These are phyloP conservation scores for Coccomyxa subellipsoidea DNA, from an alignment of 163 green algal species.

Conservation along the genomic window DNA sequence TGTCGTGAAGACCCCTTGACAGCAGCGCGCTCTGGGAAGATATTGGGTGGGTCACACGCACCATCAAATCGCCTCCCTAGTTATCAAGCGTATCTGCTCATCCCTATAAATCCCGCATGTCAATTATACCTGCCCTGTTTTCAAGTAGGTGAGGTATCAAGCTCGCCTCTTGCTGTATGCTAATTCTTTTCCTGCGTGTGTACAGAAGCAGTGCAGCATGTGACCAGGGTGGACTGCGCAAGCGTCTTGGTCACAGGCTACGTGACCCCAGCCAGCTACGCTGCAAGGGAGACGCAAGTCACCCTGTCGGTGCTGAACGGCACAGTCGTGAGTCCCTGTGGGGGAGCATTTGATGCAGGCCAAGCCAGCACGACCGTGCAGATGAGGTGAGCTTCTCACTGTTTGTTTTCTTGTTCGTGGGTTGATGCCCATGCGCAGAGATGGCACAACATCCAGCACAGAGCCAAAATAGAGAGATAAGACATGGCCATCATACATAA, in stretches of 20 bases:
- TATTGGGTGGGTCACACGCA: neutral
- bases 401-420: neutral
- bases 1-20: neutral
- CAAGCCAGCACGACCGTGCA: neutral
- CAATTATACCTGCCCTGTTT: no score
- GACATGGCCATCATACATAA: no score
- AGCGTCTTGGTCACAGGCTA: neutral
- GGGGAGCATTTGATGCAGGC: neutral
- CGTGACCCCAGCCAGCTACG: neutral
- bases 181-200: no score
- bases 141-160: no score
- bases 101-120: no score
- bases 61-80: no score
- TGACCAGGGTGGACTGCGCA: neutral
- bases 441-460: no score
- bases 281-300: neutral
- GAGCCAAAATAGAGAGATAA: no score
- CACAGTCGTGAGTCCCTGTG: neutral
- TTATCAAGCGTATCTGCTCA: no score
- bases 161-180: no score
- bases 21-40: neutral
- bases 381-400: neutral
- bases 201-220: neutral
- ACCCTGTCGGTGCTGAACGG: neutral
- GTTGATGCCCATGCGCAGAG: no score